A percentile compares a stretch with the other conserved stretches of the same genome.
These are phyloP conservation scores for Eruca vesicaria DNA, from an alignment of 441 rosid species.

Conservation along the genomic window DNA sequence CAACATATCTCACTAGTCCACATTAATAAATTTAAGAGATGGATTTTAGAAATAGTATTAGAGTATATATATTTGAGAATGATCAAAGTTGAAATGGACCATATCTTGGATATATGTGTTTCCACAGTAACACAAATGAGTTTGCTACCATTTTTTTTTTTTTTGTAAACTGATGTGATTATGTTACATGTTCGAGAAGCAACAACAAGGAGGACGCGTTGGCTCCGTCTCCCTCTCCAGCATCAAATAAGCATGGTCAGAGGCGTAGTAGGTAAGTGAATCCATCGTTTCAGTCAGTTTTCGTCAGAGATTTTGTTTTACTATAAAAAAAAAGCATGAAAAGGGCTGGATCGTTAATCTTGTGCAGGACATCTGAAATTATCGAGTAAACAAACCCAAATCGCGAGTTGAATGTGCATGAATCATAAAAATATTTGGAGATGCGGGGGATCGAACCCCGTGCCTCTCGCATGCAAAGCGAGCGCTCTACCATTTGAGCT, in stretches of 20 bases:
- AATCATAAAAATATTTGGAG: slow-evolving; percentile 40
- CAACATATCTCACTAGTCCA: not conserved
- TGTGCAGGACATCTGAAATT: not conserved
- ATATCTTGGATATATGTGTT: too few relatives aligned
- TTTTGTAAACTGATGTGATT: not conserved
- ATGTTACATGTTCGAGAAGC: not conserved
- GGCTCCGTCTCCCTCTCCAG: not conserved
- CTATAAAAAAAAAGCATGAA: not conserved
- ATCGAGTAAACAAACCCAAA: too few relatives aligned
- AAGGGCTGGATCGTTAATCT: not conserved
- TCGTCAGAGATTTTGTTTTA: not conserved
- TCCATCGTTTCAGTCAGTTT: not conserved
- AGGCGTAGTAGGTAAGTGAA: not conserved
- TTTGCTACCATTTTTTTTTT: not conserved
- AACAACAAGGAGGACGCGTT: not conserved
- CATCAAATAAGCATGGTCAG: not conserved
- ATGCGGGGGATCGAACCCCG: slow-evolving; percentile 96
- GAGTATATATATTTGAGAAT: not conserved
- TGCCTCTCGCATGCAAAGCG: slow-evolving; percentile 99
- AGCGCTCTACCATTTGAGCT: slow-evolving; percentile 99
- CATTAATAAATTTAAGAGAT: not conserved
- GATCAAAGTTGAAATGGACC: not conserved
- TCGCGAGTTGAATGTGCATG: too few relatives aligned
- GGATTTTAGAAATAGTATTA: not conserved
- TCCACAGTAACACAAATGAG: not conserved